Conservation (phyloP, 2,329 filamentous ascomycete genomes). For the Apiospora aurea region DNA sequence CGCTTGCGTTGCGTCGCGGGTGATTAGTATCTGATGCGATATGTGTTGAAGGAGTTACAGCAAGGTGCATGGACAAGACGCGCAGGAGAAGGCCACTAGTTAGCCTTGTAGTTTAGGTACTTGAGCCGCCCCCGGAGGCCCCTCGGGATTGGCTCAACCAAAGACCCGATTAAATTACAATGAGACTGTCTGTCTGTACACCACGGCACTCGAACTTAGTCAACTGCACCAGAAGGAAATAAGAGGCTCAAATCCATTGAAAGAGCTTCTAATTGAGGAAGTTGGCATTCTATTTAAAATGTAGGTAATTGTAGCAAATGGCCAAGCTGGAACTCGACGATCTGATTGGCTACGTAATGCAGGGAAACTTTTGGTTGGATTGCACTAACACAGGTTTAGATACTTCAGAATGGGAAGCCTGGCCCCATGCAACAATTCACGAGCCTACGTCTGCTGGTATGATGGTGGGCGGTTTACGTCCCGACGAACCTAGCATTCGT, state of each 20-base stretch:
- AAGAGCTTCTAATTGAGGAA: background rate
- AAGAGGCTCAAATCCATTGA: background rate
- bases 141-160: slow-evolving; percentile 1
- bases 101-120: slow-evolving; percentile 15
- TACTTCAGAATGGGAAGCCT: background rate
- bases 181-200: background rate
- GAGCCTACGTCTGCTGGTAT: background rate
- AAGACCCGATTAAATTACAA: slow-evolving; percentile 19
- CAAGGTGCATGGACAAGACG: slow-evolving; percentile 3
- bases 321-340: background rate
- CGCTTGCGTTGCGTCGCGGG: slow-evolving; percentile 6
- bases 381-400: background rate
- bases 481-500: slow-evolving; percentile 14
- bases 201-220: too few relatives aligned
- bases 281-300: background rate
- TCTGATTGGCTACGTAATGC: background rate
- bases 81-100: slow-evolving; percentile 15
- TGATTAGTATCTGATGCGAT: background rate
- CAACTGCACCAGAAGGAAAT: background rate
- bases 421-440: background rate
- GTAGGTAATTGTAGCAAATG: background rate
- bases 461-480: too few relatives aligned
- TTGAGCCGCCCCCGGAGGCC: background rate
- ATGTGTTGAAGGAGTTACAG: slow-evolving; percentile 16
- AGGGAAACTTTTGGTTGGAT: background rate